These are phyloP conservation scores for Colletotrichum sp. DNA, from an alignment of 2,329 filamentous ascomycete genomes.

Conservation along the genomic window DNA sequence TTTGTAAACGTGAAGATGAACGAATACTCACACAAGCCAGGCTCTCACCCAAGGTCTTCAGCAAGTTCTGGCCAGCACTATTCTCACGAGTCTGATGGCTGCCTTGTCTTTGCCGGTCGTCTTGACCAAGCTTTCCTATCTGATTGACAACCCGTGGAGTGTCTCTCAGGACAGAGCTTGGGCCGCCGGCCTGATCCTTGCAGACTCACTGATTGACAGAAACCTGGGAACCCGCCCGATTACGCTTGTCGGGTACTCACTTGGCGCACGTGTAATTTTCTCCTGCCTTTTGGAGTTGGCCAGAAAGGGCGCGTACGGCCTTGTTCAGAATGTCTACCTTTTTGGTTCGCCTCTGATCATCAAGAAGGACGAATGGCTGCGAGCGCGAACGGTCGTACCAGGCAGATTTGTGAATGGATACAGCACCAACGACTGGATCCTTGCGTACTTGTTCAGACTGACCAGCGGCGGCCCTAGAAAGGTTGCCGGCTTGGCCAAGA, in stretches of 20 bases:
- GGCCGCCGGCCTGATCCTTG: constrained; percentile 87
- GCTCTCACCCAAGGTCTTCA: constrained; percentile 95
- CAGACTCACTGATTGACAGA: constrained; percentile 89
- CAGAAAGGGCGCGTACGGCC: constrained; percentile 79
- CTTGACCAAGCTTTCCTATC: constrained; percentile 89
- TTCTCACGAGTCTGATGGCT: constrained; percentile 88
- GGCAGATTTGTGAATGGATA: constrained; percentile 97
- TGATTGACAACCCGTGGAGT: constrained; percentile 98
- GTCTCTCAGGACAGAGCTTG: constrained; percentile 94
- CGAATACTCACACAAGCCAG: constrained; percentile 49
- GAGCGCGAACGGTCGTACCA: constrained; percentile 80
- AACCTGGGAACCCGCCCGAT: constrained; percentile 91
- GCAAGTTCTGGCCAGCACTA: constrained; percentile 89
- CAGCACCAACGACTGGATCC: constrained; percentile 94
- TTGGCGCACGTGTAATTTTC: constrained; percentile 91
- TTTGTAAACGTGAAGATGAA: neutral
- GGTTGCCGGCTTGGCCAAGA: constrained; percentile 80
- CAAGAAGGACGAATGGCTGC: constrained; percentile 87
- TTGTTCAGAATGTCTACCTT: constrained; percentile 94
- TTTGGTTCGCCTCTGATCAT: constrained; percentile 93
- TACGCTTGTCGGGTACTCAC: constrained; percentile 92
- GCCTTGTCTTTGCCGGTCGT: constrained; percentile 91
- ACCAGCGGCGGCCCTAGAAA: constrained; percentile 91
- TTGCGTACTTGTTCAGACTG: constrained; percentile 93
- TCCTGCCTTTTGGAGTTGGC: constrained; percentile 88